Evolutionary conservation across 805 yeast genomes (phyloP).

Genomic region (Ogataea paradorogensis): DNA sequence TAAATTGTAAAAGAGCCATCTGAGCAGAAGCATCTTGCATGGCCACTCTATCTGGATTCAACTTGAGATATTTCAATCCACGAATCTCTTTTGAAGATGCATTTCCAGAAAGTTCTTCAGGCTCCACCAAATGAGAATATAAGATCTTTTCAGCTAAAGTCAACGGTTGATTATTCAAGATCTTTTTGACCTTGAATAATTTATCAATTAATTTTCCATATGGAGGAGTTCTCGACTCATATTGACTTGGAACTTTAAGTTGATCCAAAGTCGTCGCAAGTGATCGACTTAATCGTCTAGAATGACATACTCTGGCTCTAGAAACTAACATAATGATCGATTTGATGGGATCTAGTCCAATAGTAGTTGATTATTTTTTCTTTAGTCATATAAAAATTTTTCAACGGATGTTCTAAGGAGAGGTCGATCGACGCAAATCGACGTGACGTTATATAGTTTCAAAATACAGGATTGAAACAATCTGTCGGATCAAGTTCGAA

Average conservation of each 20-base stretch:
- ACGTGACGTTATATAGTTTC: too few species aligned
- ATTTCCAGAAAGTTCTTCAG: constrained; percentile 71
- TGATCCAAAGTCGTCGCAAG: constrained; percentile 28
- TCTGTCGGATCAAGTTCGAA: constrained; percentile 19
- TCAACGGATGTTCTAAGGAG: not conserved
- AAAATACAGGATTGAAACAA: constrained; percentile 16
- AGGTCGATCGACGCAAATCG: constrained; percentile 6
- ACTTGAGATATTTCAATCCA: constrained; percentile 87
- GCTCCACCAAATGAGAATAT: constrained; percentile 92
- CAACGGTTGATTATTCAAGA: constrained; percentile 52
- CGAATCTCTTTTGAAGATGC: constrained; percentile 46
- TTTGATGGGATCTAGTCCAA: constrained; percentile 7
- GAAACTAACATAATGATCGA: constrained; percentile 14
- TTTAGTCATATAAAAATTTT: constrained; percentile 17
- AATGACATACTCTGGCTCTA: constrained; percentile 6
- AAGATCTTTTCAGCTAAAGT: constrained; percentile 94
- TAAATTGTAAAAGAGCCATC: constrained; percentile 95
- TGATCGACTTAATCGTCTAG: constrained; percentile 18
- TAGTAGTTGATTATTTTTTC: constrained; percentile 5
- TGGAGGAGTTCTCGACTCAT: constrained; percentile 78
- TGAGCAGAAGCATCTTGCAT: constrained; percentile 99
- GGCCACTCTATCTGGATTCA: constrained; percentile 97
- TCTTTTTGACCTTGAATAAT: constrained; percentile 40
- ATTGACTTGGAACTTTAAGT: constrained; percentile 53
- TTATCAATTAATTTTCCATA: constrained; percentile 70